Conservation (phyloP, 345 rosid genomes). For the Crucihimalaya himalaica region DNA sequence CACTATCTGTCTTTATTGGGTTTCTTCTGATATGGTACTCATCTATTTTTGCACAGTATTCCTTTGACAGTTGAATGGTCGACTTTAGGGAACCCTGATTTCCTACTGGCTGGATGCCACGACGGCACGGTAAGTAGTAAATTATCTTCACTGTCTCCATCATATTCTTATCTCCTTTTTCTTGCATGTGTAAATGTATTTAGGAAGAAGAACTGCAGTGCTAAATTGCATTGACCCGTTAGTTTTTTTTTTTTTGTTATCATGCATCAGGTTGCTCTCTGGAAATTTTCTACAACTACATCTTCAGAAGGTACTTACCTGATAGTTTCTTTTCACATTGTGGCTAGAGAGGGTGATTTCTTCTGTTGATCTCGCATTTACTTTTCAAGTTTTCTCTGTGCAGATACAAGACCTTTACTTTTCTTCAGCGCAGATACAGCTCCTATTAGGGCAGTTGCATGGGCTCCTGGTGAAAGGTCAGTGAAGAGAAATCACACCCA, state of each 20-base stretch:
- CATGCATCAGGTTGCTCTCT: constrained; percentile 78
- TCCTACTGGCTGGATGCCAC: constrained; percentile 91
- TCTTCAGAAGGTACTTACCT: constrained; percentile 57
- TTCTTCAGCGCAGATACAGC: constrained; percentile 81
- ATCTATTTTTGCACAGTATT: constrained; percentile 52
- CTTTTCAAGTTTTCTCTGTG: constrained; percentile 30
- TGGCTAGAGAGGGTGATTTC: constrained; percentile 15
- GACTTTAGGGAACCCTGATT: constrained; percentile 57
- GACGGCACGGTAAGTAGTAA: constrained; percentile 70
- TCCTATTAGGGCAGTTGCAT: constrained; percentile 82
- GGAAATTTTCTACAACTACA: constrained; percentile 70
- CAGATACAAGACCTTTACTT: constrained; percentile 89
- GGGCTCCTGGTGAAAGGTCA: constrained; percentile 87
- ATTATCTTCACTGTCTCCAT: not conserved
- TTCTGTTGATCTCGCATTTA: constrained; percentile 1
- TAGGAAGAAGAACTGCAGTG: constrained; percentile 11
- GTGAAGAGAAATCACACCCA: constrained; percentile 14
- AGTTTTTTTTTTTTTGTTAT: not conserved
- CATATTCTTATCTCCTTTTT: not conserved
- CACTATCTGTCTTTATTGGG: constrained; percentile 12
- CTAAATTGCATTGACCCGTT: not conserved
- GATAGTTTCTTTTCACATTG: constrained; percentile 18
- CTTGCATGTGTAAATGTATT: constrained; percentile 19
- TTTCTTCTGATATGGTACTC: constrained; percentile 32
- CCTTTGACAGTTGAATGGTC: constrained; percentile 95